Conservation (phyloP, 2,329 filamentous ascomycete species). For the Gnomoniopsis sp. region DNA sequence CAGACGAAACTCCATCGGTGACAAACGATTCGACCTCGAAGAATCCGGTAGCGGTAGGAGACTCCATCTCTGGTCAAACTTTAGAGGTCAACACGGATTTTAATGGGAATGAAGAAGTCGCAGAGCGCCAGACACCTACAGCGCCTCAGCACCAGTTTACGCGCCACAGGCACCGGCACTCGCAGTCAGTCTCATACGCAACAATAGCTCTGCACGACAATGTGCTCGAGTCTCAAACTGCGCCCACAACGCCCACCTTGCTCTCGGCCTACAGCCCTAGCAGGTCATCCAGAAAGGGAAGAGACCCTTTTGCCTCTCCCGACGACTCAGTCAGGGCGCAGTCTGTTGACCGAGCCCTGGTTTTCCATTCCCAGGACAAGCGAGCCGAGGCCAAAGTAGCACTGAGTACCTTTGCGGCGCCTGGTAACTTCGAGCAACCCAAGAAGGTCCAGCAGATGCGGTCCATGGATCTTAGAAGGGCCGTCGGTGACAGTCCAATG, state of each 20-base stretch:
- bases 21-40: constrained; percentile 31
- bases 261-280: constrained; percentile 36
- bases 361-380: constrained; percentile 58
- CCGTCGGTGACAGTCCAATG: constrained; percentile 26
- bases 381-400: constrained; percentile 62
- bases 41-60: constrained; percentile 36
- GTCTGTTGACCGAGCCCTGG: constrained; percentile 60
- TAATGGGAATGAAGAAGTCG: constrained; percentile 32
- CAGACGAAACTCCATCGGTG: constrained; percentile 43
- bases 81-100: constrained; percentile 34
- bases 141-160: constrained; percentile 27
- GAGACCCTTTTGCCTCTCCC: constrained; percentile 33
- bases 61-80: constrained; percentile 29
- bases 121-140: constrained; percentile 29
- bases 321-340: constrained; percentile 53
- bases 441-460: constrained; percentile 44
- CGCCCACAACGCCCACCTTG: constrained; percentile 36
- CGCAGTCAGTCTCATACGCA: constrained; percentile 41
- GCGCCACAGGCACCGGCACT: constrained; percentile 41
- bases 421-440: constrained; percentile 55
- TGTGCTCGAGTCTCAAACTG: constrained; percentile 30
- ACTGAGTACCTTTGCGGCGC: constrained; percentile 58
- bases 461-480: constrained; percentile 38
- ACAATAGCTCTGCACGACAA: constrained; percentile 39
- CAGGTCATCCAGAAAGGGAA: constrained; percentile 40